A percentile compares a stretch with the other conserved stretches of the same genome.
Evolutionary conservation across 306 rosid genomes (phyloP).

Genomic region (Geum urbanum): DNA sequence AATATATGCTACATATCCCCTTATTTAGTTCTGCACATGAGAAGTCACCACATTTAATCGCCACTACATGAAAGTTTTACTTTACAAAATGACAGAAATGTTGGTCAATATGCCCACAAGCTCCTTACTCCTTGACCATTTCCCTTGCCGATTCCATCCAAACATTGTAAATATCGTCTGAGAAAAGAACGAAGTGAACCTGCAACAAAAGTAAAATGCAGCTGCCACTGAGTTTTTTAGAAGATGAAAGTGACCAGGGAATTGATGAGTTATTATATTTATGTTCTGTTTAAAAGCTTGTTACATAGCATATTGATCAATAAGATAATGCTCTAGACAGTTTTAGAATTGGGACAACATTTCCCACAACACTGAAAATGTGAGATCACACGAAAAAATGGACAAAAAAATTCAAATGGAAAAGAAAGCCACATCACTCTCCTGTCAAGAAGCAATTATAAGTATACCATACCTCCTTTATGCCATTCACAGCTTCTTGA

Average conservation of each 20-base stretch:
- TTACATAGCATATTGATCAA: neutral
- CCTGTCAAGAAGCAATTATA: neutral
- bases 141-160: slow-evolving; percentile 62
- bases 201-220: slow-evolving; percentile 33
- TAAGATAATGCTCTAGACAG: neutral
- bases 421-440: neutral
- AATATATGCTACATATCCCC: neutral
- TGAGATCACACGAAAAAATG: neutral
- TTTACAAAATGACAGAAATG: neutral
- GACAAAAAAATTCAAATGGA: neutral
- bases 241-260: neutral
- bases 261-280: neutral
- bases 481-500: slow-evolving; percentile 52
- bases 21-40: neutral
- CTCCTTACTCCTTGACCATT: slow-evolving; percentile 30
- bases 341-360: neutral
- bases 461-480: slow-evolving; percentile 57
- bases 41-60: neutral
- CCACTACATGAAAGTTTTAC: neutral
- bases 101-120: neutral
- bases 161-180: slow-evolving; percentile 45
- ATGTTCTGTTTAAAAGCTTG: neutral
- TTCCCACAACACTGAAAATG: neutral
- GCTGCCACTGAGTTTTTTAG: neutral
- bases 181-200: slow-evolving; percentile 73